These are phyloP conservation scores for Ogataea zsoltii DNA, from an alignment of 805 yeast genomes.

Conservation along the genomic window DNA sequence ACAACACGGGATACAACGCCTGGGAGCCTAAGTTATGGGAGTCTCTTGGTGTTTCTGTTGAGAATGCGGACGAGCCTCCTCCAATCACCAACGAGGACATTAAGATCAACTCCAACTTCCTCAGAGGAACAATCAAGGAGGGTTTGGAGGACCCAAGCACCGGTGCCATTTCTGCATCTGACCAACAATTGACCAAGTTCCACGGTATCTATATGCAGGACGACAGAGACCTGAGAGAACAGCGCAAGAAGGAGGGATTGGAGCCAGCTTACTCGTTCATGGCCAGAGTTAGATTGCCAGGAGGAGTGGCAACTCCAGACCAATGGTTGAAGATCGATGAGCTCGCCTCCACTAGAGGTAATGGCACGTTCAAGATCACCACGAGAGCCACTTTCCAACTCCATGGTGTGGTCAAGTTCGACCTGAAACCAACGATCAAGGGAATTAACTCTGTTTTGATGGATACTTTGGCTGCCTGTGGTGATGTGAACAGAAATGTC, in stretches of 20 bases:
- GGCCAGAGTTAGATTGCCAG: slow-evolving; percentile 95
- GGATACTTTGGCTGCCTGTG: slow-evolving; percentile 98
- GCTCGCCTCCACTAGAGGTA: slow-evolving; percentile 79
- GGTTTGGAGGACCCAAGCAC: slow-evolving; percentile 80
- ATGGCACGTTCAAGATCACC: slow-evolving; percentile 90
- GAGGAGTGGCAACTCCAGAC: slow-evolving; percentile 82
- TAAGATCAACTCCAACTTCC: slow-evolving; percentile 80
- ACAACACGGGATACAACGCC: slow-evolving; percentile 80
- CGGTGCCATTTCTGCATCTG: slow-evolving; percentile 87
- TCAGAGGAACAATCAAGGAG: slow-evolving; percentile 91
- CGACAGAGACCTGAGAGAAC: slow-evolving; percentile 93
- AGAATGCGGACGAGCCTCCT: slow-evolving; percentile 87
- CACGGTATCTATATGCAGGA: slow-evolving; percentile 99
- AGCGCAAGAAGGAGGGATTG: slow-evolving; percentile 85
- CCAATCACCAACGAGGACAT: slow-evolving; percentile 94
- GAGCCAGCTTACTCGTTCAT: slow-evolving; percentile 97
- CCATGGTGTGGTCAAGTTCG: slow-evolving; percentile 90
- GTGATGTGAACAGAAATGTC: slow-evolving; percentile 96
- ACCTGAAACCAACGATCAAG: slow-evolving; percentile 86
- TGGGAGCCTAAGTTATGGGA: slow-evolving; percentile 90
- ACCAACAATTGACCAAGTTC: slow-evolving; percentile 93
- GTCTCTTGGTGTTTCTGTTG: slow-evolving; percentile 84
- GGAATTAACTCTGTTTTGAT: slow-evolving; percentile 87
- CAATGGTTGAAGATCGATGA: slow-evolving; percentile 89
- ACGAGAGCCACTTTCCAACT: slow-evolving; percentile 97